A percentile compares a stretch with the other conserved stretches of the same genome.
These are phyloP conservation scores for Solanum phureja DNA, from an alignment of 257 asterid genomes.

Conservation along the genomic window DNA sequence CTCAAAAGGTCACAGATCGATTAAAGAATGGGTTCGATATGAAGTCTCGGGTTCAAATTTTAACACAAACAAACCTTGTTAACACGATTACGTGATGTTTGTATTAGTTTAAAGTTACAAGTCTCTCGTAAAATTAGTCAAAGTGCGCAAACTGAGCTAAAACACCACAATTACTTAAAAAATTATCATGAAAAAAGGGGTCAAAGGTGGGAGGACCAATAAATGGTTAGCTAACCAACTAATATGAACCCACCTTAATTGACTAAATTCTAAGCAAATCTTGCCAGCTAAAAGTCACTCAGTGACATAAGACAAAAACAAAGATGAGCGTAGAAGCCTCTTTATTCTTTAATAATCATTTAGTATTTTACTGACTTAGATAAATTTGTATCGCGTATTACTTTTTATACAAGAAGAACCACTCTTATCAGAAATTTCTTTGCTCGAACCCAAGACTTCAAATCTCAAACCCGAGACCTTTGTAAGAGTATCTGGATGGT, in stretches of 20 bases:
- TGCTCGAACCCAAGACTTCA: not conserved
- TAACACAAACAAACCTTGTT: not conserved
- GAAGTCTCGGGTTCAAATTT: not conserved
- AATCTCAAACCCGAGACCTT: not conserved
- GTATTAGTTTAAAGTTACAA: no score
- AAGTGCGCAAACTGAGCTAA: not conserved
- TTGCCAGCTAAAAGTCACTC: not conserved
- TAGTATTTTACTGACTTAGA: not conserved
- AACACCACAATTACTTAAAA: not conserved
- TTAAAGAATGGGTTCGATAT: not conserved
- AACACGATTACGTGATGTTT: not conserved
- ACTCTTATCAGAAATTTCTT: not conserved
- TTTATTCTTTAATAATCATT: not conserved
- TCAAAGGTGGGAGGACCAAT: not conserved
- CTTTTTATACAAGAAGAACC: not conserved
- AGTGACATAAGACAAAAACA: not conserved
- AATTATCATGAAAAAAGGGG: not conserved
- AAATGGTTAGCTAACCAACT: not conserved
- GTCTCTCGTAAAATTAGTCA: not conserved
- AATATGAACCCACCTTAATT: not conserved
- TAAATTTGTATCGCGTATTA: not conserved
- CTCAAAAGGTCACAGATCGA: not conserved
- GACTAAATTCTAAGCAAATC: not conserved
- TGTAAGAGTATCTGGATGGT: not conserved
- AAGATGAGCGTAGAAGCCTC: not conserved